phyloP scores from a whole-genome alignment of 202 grass and related monocot genomes.

The Zizania palustris region DNA sequence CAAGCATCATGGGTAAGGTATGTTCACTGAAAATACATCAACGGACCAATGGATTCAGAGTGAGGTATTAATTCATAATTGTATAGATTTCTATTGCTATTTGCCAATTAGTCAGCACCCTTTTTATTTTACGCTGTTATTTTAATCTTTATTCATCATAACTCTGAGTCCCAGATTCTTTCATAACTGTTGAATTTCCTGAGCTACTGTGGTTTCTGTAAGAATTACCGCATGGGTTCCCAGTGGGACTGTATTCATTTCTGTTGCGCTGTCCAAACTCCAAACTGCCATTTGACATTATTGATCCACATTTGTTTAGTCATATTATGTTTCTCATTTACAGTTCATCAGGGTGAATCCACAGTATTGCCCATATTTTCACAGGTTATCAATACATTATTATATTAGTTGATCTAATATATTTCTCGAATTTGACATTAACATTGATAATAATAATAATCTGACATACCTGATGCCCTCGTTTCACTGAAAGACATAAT shows the following conservation, averaged over 20 bases:
- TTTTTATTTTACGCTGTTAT: not conserved
- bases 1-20: constrained; percentile 98
- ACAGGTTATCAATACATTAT: no score
- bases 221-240: constrained; percentile 13
- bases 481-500: no score
- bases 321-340: constrained; percentile 23
- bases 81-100: not conserved
- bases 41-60: not conserved
- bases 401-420: no score
- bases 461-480: no score
- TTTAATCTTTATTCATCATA: constrained; percentile 14
- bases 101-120: not conserved
- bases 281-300: constrained; percentile 47
- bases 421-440: no score
- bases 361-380: constrained; percentile 19
- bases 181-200: constrained; percentile 28
- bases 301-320: constrained; percentile 49
- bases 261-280: constrained; percentile 52
- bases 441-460: no score
- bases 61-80: not conserved
- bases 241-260: constrained; percentile 44
- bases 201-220: not conserved
- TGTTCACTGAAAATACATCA: constrained; percentile 38
- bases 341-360: not conserved
- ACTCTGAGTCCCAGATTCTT: constrained; percentile 1